Evolutionary conservation across 208 protist species (phyloP), one percentile per base, ranked within the genome.

Genomic region (Leishmania amazonensis): DNA sequence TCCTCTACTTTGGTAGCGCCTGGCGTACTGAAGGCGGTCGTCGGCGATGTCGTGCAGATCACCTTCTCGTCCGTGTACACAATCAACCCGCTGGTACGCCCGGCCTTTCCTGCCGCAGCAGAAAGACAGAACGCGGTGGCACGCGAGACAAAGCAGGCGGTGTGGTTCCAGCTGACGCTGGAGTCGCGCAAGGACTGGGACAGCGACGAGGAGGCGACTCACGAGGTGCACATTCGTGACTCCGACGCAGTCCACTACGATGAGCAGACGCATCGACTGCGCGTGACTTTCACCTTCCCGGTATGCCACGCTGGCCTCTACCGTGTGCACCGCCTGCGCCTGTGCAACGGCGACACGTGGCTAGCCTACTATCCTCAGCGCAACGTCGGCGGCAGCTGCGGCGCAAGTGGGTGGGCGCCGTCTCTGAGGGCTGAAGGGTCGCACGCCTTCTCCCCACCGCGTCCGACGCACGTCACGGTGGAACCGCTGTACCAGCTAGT

Each of bases 181-280:
- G 90, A 89, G 74, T 96, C 93, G n/a, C 90, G 88, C 40, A 94
- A 93, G 47, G 87, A 95, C 65, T 96, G 93, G 93, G 17, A 17
- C 7, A 86, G 93, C 65, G 42, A 76, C 11, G 73, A 80, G n/a
- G 93, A 96, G 85, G 35, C 82, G 0, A 91, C 84, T n/a, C 93
- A 96, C 78, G 84, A 95, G 38, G 85, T 96, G 65, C 71, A 84
- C 11, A 81, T 93, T 15, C 40, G 73, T n/a, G 75, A 80, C 73
- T 70, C 74, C 31, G 76, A 79, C 19, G 65, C 62, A 2, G 79
- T 80, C 60, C 57, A 49, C 45, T 92, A 91, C 86, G 76, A 93
- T 58, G 77, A 75, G 38, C 72, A 60, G 24, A 90, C 72, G 15
- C 80, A 78, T 2, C 73, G 81, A 58, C 71, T 96, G 62, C 67